A percentile compares a stretch with the other conserved stretches of the same genome.
Conservation (phyloP, 2,329 filamentous ascomycete species). For the Alternaria gaisen region DNA sequence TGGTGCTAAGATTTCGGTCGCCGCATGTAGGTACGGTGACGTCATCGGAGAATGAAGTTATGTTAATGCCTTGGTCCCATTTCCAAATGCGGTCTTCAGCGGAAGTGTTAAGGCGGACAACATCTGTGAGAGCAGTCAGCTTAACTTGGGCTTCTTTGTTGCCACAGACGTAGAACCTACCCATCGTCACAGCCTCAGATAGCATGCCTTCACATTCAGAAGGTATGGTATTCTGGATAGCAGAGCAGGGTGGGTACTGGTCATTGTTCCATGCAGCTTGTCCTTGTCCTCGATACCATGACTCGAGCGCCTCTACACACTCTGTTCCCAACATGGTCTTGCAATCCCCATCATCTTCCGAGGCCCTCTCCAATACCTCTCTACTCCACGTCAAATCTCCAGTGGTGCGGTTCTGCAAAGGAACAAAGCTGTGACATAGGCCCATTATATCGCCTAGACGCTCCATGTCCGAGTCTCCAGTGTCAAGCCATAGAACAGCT, state of each 20-base stretch:
- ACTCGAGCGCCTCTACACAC: constrained; percentile 1
- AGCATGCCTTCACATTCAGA: neutral
- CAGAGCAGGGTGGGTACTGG: neutral
- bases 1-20: neutral
- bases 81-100: neutral
- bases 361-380: constrained; percentile 2
- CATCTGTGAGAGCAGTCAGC: neutral
- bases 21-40: neutral
- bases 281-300: neutral
- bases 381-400: neutral
- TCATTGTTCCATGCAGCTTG: neutral
- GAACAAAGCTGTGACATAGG: neutral
- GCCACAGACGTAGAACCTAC: neutral
- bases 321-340: neutral
- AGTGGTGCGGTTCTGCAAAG: neutral
- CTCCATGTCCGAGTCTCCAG: neutral
- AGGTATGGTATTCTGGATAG: neutral
- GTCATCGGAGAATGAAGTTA: neutral
- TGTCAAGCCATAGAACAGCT: constrained; percentile 2
- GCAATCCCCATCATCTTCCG: constrained; percentile 5
- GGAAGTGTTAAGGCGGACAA: neutral
- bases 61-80: neutral
- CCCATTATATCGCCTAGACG: neutral
- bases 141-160: neutral
- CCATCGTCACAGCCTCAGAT: neutral